Evolutionary conservation across 257 asterid species (phyloP), one percentile per base, ranked within the genome.

Genomic region (Parsonsia alboflavescens): DNA sequence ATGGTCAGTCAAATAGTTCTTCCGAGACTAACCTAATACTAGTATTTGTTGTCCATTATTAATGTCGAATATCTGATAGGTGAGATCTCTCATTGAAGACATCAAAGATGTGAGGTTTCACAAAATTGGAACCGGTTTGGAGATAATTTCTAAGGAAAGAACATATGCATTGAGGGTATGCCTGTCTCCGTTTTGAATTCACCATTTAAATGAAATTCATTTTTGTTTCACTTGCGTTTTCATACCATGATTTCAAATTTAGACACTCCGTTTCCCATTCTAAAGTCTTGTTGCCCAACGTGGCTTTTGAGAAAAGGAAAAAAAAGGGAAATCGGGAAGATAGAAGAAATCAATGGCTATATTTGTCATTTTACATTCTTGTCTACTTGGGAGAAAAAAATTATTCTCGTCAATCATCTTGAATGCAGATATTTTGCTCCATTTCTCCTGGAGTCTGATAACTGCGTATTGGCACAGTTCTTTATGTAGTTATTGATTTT

Each of bases 41-140:
- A 17, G 58, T 66, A 5, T 62, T 44, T 61, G 11, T 71, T 65
- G 21, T 22, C 56, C 66, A 39, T 72, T 46, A 80, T 75, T 80
- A 62, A 78, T 71, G 58, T 59, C 45, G 19, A 54, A n/a, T 74
- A 74, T 53, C 11, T 69, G 28, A 28, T 74, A 90, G 97, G 97
- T 90, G 78, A 87, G 96, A 80, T 94, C 97, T 63, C 93, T 94
- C 62, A 84, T 94, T 79, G 99, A 94, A 85, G 97, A 94, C 81
- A 92, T 94, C 83, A 94, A 90, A 86, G 97, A 89, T 66, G 99
- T 94, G 77, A 82, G 96, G 53, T 94, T 94, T 88, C 97, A 90
- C 87, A 94, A 94, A 82, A 86, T 90, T 53, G 96, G 99, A 67
- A 88, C 89, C 59, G 93, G 99, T 54, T 80, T 94, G 87, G 97